Evolutionary conservation across 2,329 filamentous ascomycete genomes (phyloP), one percentile per base, ranked within the genome.

Genomic region (Cytospora schulzeri): DNA sequence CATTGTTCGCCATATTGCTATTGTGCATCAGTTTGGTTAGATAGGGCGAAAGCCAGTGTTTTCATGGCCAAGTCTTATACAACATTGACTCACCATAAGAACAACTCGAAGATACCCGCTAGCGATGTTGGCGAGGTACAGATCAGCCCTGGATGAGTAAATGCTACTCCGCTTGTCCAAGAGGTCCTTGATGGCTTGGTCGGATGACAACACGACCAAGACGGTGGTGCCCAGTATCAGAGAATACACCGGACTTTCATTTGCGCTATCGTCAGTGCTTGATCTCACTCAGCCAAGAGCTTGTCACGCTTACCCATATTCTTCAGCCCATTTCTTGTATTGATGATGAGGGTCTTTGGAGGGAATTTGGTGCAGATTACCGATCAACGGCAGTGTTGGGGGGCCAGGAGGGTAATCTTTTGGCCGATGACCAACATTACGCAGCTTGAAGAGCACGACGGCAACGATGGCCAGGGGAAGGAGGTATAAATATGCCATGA

Each of bases 331-430:
- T 69, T 81, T 79, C 45, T 81, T 71, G 60, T 83, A 83, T 60
- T 84, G 79, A 0, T 80, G 66, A 62, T 83, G 79, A 0, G 70
- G 70, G 29, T 81, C 72, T 7, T 74, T 57, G 3, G 71, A 73
- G 0, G 81, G 81, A 70, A 85, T 81, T 65, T 77, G 77, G 67
- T 83, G 82, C 1, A 85, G 68, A 54, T 85, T 85, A 6, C 83
- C 83, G 8, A 85, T 70, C 1, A 85, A 62, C 0, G 82, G 83
- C 1, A 83, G 38, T 0, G 81, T 83, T 1, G 81, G 81, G 6
- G 83, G 83, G 0, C 83, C 83, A 1, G 82, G 81, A 12, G 82
- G 82, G 41, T 73, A 79, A 28, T 70, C 72, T 48, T 70, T 70
- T 24, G 77, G 70, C 64, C 79, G 35, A n/a, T 60, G 65, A 5